These are phyloP conservation scores for Herpotrichia juniperi DNA, from an alignment of 2,329 filamentous ascomycete genomes.

Conservation along the genomic window DNA sequence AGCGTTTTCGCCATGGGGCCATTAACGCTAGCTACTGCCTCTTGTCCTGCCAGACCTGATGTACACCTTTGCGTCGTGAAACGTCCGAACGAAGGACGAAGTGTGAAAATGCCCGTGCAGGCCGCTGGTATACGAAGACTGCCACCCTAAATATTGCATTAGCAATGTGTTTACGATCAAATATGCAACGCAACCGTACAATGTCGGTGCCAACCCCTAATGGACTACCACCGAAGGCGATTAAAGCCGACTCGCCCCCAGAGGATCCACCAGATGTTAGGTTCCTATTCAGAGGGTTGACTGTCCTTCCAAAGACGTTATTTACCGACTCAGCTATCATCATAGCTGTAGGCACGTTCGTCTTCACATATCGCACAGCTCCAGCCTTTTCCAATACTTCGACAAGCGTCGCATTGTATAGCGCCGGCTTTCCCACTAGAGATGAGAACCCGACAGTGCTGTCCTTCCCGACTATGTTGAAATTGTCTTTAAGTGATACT, in stretches of 20 bases:
- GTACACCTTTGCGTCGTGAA: slow-evolving; percentile 62
- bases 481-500: slow-evolving; percentile 73
- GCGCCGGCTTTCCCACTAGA: slow-evolving; percentile 65
- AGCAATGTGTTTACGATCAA: neutral
- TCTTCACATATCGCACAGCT: slow-evolving; percentile 73
- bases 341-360: slow-evolving; percentile 72
- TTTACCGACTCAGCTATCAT: slow-evolving; percentile 74
- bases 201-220: slow-evolving; percentile 71
- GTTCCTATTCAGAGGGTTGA: slow-evolving; percentile 65
- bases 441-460: slow-evolving; percentile 68
- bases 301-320: slow-evolving; percentile 67
- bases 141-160: slow-evolving; percentile 46
- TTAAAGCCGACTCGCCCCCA: slow-evolving; percentile 70
- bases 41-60: slow-evolving; percentile 68
- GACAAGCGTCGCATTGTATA: slow-evolving; percentile 62
- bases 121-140: slow-evolving; percentile 63
- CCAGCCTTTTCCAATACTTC: slow-evolving; percentile 64
- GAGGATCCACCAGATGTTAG: slow-evolving; percentile 70
- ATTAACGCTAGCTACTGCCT: slow-evolving; percentile 68
- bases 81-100: slow-evolving; percentile 63
- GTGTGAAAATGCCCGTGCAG: slow-evolving; percentile 63
- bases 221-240: slow-evolving; percentile 64
- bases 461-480: slow-evolving; percentile 66
- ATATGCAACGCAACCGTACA: slow-evolving; percentile 29
- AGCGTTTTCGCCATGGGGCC: slow-evolving; percentile 66